Evolutionary conservation across 179 eudicot species (phyloP), one percentile per base, ranked within the genome.

Genomic region (Corrigiola litoralis): DNA sequence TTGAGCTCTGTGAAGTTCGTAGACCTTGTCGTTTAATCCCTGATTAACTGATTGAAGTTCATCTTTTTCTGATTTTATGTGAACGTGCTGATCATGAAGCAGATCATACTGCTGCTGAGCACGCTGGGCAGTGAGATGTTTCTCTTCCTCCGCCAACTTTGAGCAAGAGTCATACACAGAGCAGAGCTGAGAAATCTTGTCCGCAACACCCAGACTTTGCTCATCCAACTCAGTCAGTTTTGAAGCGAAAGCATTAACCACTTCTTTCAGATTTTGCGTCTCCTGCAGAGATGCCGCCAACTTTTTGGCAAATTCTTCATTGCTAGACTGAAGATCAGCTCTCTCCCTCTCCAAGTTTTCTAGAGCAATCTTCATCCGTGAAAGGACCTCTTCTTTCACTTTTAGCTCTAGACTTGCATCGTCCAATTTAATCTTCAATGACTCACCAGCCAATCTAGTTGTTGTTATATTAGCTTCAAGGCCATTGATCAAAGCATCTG

Each of bases 1-100:
- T 66, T 83, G 92, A 51, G 71, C 86, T 69, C 65, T 81, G 80
- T 83, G 88, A 71, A 87, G 87, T 67, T 84, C 97, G 65, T 33
- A 60, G 72, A 88, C 75, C 71, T 81, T 88, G 62, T 69, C 69
- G 55, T 73, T 72, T 59, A 91, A 56, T 44, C 77, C 87, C 73
- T 83, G 79, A 76, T 85, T 86, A 40, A 66, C 66, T 42, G 77
- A 61, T 61, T 73, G 72, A 58, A 86, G 70, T 45, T 70, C 80
- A 71, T 91, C 77, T 71, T 78, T 91, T 67, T 86, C 95, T 61
- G 92, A 80, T 57, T 53, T 72, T 52, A 82, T 64, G 58, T 62
- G 75, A 71, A 76, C 34, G 60, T 67, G 78, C 66, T 82, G 75
- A 48, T 64, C 58, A 40, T 83, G 81, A 58, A 94, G 85, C 78